Evolutionary conservation across 345 rosid species (phyloP).

Genomic region (Eutrema heterophyllum): DNA sequence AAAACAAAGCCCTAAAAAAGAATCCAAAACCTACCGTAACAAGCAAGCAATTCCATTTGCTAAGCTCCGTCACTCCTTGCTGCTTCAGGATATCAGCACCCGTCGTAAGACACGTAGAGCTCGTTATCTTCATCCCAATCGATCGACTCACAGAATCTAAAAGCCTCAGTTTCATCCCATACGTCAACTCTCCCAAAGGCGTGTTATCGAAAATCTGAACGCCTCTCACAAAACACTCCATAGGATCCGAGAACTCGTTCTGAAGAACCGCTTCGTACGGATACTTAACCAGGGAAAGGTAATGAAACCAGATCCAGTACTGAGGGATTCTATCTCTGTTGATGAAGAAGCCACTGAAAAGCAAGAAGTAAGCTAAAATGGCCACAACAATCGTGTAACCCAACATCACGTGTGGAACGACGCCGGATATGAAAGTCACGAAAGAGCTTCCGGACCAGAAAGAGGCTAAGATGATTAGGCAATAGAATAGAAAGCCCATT

Average conservation of each 20-base stretch:
- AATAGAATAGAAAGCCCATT: constrained; percentile 61
- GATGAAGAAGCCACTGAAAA: constrained; percentile 92
- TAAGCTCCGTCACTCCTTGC: constrained; percentile 60
- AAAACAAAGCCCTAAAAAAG: constrained; percentile 69
- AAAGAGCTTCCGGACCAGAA: constrained; percentile 91
- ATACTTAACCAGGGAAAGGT: constrained; percentile 74
- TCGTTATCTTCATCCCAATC: constrained; percentile 51
- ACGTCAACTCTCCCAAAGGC: constrained; percentile 45
- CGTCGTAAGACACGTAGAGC: constrained; percentile 64
- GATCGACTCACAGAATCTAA: constrained; percentile 45
- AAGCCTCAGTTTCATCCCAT: constrained; percentile 44
- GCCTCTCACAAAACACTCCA: constrained; percentile 63
- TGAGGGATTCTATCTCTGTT: constrained; percentile 57
- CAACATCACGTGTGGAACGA: constrained; percentile 71
- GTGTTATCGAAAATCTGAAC: constrained; percentile 71
- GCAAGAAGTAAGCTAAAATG: constrained; percentile 67
- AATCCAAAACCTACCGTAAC: constrained; percentile 80
- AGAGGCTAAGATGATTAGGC: constrained; percentile 51
- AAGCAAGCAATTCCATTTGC: constrained; percentile 77
- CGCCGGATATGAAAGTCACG: constrained; percentile 72
- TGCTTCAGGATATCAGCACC: constrained; percentile 51
- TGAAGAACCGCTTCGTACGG: constrained; percentile 62
- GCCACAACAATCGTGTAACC: constrained; percentile 77
- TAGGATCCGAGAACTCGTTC: constrained; percentile 58
- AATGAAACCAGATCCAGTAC: constrained; percentile 88